These are phyloP conservation scores for Colletotrichum cordylinicola DNA, from an alignment of 2,329 filamentous ascomycete species.

Conservation along the genomic window DNA sequence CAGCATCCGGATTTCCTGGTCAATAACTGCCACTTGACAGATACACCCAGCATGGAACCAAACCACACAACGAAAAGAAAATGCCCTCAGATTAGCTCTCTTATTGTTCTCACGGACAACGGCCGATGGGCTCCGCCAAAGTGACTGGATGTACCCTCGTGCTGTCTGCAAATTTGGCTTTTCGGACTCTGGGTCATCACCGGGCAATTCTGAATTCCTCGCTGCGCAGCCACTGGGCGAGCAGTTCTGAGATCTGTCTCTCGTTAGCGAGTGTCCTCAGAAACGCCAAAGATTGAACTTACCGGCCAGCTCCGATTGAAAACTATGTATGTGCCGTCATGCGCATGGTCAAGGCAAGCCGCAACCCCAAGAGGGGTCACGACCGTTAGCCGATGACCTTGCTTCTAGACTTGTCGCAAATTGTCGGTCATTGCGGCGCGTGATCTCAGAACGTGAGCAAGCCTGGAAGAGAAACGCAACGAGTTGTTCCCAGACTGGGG, in stretches of 20 bases:
- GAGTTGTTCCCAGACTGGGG: background rate
- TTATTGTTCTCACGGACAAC: constrained; percentile 45
- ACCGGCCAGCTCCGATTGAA: constrained; percentile 43
- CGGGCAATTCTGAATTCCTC: constrained; percentile 29
- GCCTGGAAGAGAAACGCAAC: background rate
- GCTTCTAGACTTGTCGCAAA: constrained; percentile 9
- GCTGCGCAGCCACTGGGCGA: constrained; percentile 7
- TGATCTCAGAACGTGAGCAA: background rate
- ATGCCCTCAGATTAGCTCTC: constrained; percentile 48
- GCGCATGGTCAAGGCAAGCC: constrained; percentile 11
- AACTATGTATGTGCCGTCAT: constrained; percentile 36
- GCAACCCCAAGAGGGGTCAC: constrained; percentile 3
- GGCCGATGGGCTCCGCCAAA: constrained; percentile 17
- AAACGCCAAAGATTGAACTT: background rate
- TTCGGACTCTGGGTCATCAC: constrained; percentile 41
- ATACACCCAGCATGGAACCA: background rate
- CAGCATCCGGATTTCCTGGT: background rate
- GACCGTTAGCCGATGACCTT: constrained; percentile 3
- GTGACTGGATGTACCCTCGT: constrained; percentile 24
- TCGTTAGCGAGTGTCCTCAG: background rate
- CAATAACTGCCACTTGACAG: background rate
- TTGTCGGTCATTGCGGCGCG: constrained; percentile 29
- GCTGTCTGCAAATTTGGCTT: constrained; percentile 49
- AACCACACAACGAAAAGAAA: background rate
- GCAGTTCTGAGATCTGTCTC: constrained; percentile 12